Base-by-base conservation (phyloP, 768 basidiomycete genomes). In the Tricholoma terreum region DNA sequence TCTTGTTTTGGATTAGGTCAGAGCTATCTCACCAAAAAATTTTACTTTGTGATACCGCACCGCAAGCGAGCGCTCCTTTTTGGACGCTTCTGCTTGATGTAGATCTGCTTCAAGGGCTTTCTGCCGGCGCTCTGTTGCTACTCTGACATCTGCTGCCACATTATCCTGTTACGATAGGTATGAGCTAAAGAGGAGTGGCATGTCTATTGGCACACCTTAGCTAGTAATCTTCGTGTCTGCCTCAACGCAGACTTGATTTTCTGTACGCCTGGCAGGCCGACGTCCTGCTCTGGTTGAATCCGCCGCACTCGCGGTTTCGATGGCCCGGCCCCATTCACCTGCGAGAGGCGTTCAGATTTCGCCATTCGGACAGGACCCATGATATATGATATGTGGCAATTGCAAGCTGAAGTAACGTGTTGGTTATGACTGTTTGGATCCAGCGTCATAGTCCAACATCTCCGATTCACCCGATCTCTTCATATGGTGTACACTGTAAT, bases 31-130 rank as follows among this genome's bases (percentile, higher is more conserved):
- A 94, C 94, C 94, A 60, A 98, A 97, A 74, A 98, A 98, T 70
- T 93, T 95, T 65, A 94, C 76, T 75, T 86, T 92, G 64, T 94
- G 94, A 71, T 98, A 98, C 59, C 83, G 83, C 38, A 81, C 72
- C 0, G 91, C 90, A 63, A 91, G 77, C 42, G 85, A 75, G 46
- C 89, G 83, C 70, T 92, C 91, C 68, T 86, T 87, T 48, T 79
- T 79, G 34, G 80, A 77, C 21, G 69, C 65, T 71, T 90, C 85
- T 0, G 88, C 88, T 54, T 76, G 79, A 22, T 75, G 79, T 12
- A 94, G 77, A 62, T 94, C 92, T 6, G 74, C 80, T 68, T 95
- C 85, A 2, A 97, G 80, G 0, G 85, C 80, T 64, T 83, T 87
- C 38, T 91, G 67, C 56, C 90, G 79, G 48, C 95, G 81, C 71